These are phyloP conservation scores for Ascobolus immersus DNA, from an alignment of 495 filamentous ascomycete genomes.

Conservation along the genomic window DNA sequence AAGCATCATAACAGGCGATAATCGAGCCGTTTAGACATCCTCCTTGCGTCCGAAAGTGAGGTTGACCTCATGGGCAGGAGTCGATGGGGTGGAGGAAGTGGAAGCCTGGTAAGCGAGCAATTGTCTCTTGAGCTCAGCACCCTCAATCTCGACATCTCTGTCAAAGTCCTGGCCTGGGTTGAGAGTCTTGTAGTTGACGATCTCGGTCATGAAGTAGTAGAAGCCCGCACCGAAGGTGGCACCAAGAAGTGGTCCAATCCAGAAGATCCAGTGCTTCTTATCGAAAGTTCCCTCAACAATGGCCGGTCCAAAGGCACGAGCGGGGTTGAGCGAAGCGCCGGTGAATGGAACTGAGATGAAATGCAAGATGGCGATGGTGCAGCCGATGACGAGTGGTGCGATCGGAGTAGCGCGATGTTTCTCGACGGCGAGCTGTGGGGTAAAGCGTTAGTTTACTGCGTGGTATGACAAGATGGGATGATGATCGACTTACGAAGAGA, in stretches of 20 bases:
- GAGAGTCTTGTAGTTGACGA: slow-evolving; percentile 16
- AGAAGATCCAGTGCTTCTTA: slow-evolving; percentile 47
- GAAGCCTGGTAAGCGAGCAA: too few relatives aligned
- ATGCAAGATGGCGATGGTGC: slow-evolving; percentile 44
- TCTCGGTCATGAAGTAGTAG: slow-evolving; percentile 13
- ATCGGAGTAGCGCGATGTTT: slow-evolving; percentile 47
- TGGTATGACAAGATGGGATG: background rate
- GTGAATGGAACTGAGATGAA: slow-evolving; percentile 48
- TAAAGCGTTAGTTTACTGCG: background rate
- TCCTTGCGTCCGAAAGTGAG: too few relatives aligned
- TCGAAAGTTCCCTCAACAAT: slow-evolving; percentile 40
- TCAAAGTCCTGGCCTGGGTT: slow-evolving; percentile 18
- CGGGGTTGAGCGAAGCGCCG: slow-evolving; percentile 47
- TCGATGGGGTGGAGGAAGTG: too few relatives aligned
- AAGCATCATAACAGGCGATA: too few relatives aligned
- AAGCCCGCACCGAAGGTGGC: slow-evolving; percentile 12
- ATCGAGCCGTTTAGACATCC: too few relatives aligned
- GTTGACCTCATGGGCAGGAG: too few relatives aligned
- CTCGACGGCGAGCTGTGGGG: background rate
- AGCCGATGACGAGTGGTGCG: slow-evolving; percentile 53
- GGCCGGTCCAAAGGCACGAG: slow-evolving; percentile 44
- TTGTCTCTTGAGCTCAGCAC: too few relatives aligned
- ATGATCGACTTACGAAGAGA: slow-evolving; percentile 35
- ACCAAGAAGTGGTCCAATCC: slow-evolving; percentile 26
- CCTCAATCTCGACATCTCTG: too few relatives aligned